Evolutionary conservation across 805 yeast genomes (phyloP), one percentile per base, ranked within the genome.

Genomic region (Teunomyces panamensis): DNA sequence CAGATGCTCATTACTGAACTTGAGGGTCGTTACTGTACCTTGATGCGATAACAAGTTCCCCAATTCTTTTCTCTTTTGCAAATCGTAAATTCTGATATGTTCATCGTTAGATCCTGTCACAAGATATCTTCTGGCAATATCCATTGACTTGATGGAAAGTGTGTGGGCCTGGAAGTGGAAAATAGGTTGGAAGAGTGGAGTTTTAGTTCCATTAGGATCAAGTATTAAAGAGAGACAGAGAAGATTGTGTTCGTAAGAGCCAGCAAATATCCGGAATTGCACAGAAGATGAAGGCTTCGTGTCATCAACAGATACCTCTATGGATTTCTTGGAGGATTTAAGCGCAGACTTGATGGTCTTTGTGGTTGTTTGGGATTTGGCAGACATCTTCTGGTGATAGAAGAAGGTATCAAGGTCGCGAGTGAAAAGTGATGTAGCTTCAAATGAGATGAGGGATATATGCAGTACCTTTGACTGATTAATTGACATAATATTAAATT

Each of bases 41-140:
- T 84, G 83, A 60, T 94, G 99, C 43, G 89, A 87, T 59, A 92
- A 71, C 47, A 94, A 69, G 1, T 95, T 89, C 9, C 99, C 99
- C 49, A 94, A 74, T 65, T 94, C 99, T 58, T 89, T 89, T 60
- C 99, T 80, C 62, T 88, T 89, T 60, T 90, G 97, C 52, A 94
- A 73, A 69, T 94, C 99, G 64, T 94, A 94, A 13, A 94, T 87
- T 57, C 96, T 83, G 49, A 94, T 90, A 63, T 89, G 96, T 65
- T 94, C 98, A 64, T 94, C 99, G 63, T 92, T 92, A 3, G 96
- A 84, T 3, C 98, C 99, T 2, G 96, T 87, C 3, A 90, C 97
- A 36, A 94, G 71, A 62, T 89, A 90, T 59, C 97, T 75, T 57
- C 81, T 85, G 27, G 94, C 88, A 16, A 84, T 73, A 53, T 92